A percentile compares a stretch with the other conserved stretches of the same genome.
Evolutionary conservation across 164 flowering plant genomes (phyloP).

Genomic region (Dillenia suffruticosa): DNA sequence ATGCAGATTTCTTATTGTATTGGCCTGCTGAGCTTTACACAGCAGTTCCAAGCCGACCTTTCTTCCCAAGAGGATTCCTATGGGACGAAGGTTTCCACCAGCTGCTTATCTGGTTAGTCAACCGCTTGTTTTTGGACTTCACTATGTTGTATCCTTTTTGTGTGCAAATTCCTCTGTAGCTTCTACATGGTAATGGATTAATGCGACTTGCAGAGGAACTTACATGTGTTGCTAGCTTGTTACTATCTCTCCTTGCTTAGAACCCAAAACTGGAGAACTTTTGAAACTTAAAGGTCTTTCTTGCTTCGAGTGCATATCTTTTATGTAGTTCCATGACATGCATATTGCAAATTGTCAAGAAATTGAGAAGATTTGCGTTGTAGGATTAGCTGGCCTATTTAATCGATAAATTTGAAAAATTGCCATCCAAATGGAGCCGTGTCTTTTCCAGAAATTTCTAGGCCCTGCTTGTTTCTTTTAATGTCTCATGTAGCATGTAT

Average conservation of each 20-base stretch:
- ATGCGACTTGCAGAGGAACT: no score
- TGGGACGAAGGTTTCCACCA: slow-evolving; percentile 99
- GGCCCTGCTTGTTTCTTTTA: neutral
- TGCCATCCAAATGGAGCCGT: no score
- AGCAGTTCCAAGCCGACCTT: slow-evolving; percentile 94
- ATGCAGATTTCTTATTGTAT: slow-evolving; percentile 52
- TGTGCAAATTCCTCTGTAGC: neutral
- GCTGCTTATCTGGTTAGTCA: slow-evolving; percentile 78
- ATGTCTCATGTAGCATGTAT: neutral
- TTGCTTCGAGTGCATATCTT: no score
- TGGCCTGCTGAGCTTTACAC: slow-evolving; percentile 99
- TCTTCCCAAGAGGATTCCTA: slow-evolving; percentile 94
- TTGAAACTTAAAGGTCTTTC: no score
- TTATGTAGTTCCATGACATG: no score
- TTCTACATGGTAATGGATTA: neutral
- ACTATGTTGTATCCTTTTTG: neutral
- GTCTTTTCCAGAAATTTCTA: no score
- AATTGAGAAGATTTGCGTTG: no score
- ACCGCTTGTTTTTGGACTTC: neutral
- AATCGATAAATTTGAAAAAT: no score
- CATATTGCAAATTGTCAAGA: no score
- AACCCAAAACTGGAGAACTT: no score
- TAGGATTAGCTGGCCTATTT: no score
- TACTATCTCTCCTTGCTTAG: neutral
- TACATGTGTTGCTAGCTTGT: no score